Evolutionary conservation across 805 yeast species (phyloP), one percentile per base, ranked within the genome.

Genomic region (Nakazawaea anatomiae): DNA sequence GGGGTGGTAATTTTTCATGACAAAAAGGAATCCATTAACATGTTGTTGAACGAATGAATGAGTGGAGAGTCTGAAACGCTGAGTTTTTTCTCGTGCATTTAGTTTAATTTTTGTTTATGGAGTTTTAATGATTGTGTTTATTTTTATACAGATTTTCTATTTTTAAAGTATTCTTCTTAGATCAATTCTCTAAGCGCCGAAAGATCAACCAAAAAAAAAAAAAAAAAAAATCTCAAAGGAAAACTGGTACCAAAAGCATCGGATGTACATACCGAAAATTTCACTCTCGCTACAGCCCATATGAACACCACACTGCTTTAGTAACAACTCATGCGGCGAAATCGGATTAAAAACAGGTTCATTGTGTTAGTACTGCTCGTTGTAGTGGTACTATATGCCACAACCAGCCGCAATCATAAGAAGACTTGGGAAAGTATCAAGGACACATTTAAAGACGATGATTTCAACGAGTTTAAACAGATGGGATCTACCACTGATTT

Each of bases 1-100:
- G 56, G 55, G 27, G 50, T 31, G 25, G 51, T 51, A 2, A 46
- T 51, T 12, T 48, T 51, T 27, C 53, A 46, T 38, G 52, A 50
- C 28, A 41, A 40, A 4, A 40, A 44, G 25, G 52, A 44, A 12
- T 44, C 47, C 10, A 44, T 49, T 4, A 44, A 44, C 39, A 27
- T 39, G 31, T 35, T 49, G 40, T 43, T 49, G 44, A 49, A 44
- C 29, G 52, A 10, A 11, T 25, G 35, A 8, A 12, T 27, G 36
- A 29, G 35, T 11, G 27, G 12, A 28, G 18, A 32, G 11, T 1
- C 8, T 32, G 35, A 32, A 32, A 32, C 8, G 11, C 27, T 39
- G 25, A 18, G 25, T 18, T 18, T 18, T 18, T 18, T 18, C 25
- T 18, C 25, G 25, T 18, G 2, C 3, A 2, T 18, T 18, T 18